Evolutionary conservation across 495 filamentous ascomycete genomes (phyloP).

Genomic region (Niebla homalea): DNA sequence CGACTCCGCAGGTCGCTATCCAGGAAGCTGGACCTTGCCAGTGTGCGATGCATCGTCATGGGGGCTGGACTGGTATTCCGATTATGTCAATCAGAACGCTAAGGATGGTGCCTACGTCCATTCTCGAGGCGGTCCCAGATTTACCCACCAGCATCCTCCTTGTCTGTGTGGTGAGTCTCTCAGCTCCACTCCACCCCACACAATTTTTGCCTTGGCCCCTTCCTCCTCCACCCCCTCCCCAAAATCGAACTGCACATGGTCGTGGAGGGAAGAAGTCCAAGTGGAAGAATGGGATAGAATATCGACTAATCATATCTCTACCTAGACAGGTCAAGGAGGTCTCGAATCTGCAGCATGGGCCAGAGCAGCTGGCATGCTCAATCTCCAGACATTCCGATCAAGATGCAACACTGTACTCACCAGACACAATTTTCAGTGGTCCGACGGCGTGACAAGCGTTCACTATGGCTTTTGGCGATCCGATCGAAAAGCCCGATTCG

Average conservation of each 20-base stretch:
- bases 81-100: not conserved
- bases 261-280: not conserved
- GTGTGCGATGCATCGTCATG: not conserved
- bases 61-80: not conserved
- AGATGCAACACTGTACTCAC: not conserved
- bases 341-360: not conserved
- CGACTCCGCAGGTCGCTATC: not conserved
- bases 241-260: no score
- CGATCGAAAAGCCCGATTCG: not conserved
- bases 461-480: not conserved
- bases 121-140: not conserved
- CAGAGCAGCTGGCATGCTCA: not conserved
- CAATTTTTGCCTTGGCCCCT: not conserved
- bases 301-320: not conserved
- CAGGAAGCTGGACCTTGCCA: slow-evolving; percentile 4
- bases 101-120: not conserved
- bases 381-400: not conserved
- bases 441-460: not conserved
- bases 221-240: not conserved
- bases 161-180: not conserved
- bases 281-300: not conserved
- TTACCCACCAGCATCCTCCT: not conserved
- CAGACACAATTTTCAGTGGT: not conserved
- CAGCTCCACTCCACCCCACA: not conserved
- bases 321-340: not conserved